Evolutionary conservation across 495 filamentous ascomycete genomes (phyloP).

Genomic region (Haplographium delicatum): DNA sequence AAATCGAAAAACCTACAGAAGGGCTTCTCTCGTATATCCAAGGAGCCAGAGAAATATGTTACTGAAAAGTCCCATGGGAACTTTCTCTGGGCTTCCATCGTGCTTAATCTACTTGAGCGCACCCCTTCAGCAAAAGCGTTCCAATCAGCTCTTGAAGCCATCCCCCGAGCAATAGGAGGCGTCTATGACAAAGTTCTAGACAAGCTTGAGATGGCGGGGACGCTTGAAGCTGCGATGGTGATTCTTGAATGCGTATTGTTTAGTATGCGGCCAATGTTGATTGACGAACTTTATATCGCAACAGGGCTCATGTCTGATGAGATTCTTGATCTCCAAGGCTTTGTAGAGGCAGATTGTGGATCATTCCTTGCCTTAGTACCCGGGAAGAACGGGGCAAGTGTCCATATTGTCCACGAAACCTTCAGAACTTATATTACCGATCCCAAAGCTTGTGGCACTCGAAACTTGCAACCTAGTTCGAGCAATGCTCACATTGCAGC

Average conservation of each 20-base stretch:
- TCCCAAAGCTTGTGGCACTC: neutral
- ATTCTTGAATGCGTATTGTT: constrained; percentile 7
- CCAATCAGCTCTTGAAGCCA: neutral
- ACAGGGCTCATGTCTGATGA: constrained; percentile 2
- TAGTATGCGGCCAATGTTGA: neutral
- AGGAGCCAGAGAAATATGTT: constrained; percentile 6
- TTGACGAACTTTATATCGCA: constrained; percentile 1
- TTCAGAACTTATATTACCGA: constrained; percentile 5
- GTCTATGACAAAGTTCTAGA: constrained; percentile 4
- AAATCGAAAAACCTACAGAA: neutral
- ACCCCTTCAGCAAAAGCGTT: constrained; percentile 1
- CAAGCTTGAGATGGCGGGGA: neutral
- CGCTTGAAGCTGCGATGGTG: neutral
- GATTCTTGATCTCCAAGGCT: neutral
- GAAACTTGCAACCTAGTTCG: too few species aligned
- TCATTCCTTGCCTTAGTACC: neutral
- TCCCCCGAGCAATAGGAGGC: neutral
- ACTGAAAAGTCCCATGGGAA: constrained; percentile 2
- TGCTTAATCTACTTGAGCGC: constrained; percentile 5
- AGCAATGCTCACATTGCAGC: too few species aligned
- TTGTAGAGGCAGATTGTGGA: neutral
- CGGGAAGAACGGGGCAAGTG: neutral
- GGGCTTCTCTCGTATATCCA: neutral
- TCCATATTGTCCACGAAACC: constrained; percentile 11
- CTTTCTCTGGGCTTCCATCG: constrained; percentile 8